Conservation (phyloP, 495 filamentous ascomycete species). For the Penicillium fimorum region DNA sequence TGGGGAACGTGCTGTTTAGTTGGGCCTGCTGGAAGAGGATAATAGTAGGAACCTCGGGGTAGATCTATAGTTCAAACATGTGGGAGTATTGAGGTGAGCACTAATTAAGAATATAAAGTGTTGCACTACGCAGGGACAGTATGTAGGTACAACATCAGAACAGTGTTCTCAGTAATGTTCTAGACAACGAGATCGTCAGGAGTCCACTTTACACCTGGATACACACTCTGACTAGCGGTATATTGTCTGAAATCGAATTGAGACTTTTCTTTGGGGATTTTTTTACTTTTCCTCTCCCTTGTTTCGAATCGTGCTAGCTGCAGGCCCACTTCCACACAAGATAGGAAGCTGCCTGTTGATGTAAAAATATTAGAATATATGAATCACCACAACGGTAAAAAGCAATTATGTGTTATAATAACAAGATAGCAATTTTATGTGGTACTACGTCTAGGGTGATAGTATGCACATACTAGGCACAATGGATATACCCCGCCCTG, state of each 20-base stretch:
- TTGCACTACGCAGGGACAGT: not conserved
- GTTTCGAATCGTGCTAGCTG: slow-evolving; percentile 19
- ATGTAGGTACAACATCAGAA: not conserved
- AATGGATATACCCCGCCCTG: slow-evolving; percentile 8
- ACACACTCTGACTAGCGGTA: slow-evolving; percentile 6
- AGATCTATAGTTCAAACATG: not conserved
- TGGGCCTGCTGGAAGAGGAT: not conserved
- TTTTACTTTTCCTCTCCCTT: slow-evolving; percentile 16
- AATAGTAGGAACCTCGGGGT: not conserved
- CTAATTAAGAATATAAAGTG: not conserved
- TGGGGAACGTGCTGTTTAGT: not conserved
- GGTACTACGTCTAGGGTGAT: not conserved
- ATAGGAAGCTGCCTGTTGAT: slow-evolving; percentile 9
- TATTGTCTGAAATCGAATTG: not conserved
- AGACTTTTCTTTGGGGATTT: slow-evolving; percentile 7
- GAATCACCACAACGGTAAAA: not conserved
- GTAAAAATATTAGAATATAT: not conserved
- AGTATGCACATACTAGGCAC: slow-evolving; percentile 7
- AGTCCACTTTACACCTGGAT: slow-evolving; percentile 7
- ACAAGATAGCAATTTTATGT: not conserved
- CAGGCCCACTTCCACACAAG: slow-evolving; percentile 6
- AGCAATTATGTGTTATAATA: not conserved
- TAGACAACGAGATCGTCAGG: slow-evolving; percentile 15
- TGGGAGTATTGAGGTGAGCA: too few species aligned
- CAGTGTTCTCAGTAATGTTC: not conserved